Base-by-base conservation (phyloP, 1,284 basidiomycete species). In the Cutaneotrichosporon sp. region DNA sequence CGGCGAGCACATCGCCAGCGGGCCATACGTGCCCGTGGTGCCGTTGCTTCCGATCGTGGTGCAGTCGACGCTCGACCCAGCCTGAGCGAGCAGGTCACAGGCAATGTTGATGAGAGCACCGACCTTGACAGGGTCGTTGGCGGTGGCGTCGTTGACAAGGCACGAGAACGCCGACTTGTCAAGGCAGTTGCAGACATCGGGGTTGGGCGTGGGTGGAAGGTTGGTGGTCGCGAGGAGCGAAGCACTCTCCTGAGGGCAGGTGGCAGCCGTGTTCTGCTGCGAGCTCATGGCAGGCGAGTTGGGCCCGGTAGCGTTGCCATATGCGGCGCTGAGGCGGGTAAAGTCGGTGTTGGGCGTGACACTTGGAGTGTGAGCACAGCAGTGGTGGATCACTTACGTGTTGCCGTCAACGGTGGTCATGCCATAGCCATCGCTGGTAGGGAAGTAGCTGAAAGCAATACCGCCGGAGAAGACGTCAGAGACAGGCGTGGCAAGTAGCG, bases 401-500 rank as follows among this genome's bases (percentile, higher is more conserved):
- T 70, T 65, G 38, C 78, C 78, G 60, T 77, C 70, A 11, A 96
- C 84, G 22, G 84, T 89, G 67, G 92, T 89, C 84, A 96, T 90
- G 21, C 92, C 93, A 70, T 91, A 97, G 71, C 90, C 83, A 58
- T 89, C 89, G 22, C 76, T 68, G 9, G 90, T 90, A 2, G 89
- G 88, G 85, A 95, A 93, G 67, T 81, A 82, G 46, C 72, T 75
- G 81, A 95, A 96, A 1, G 93, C 93, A 50, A 97, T 75, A 57
- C 90, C 93, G 64, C 92, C 93, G 34, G 90, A 92, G 86, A 90
- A 96, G 57, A 89, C 87, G 67, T 88, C 80, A 13, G 88, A 85
- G 85, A 93, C 90, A 22, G 89, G 81, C 11, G 83, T 73, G 63
- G 88, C 85, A 76, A 89, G 90, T 21, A 97, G 83, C n/a, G 89